Evolutionary conservation across 352 stramenopile genomes (phyloP), one percentile per base, ranked within the genome.

Genomic region (Phytopythium montanum): DNA sequence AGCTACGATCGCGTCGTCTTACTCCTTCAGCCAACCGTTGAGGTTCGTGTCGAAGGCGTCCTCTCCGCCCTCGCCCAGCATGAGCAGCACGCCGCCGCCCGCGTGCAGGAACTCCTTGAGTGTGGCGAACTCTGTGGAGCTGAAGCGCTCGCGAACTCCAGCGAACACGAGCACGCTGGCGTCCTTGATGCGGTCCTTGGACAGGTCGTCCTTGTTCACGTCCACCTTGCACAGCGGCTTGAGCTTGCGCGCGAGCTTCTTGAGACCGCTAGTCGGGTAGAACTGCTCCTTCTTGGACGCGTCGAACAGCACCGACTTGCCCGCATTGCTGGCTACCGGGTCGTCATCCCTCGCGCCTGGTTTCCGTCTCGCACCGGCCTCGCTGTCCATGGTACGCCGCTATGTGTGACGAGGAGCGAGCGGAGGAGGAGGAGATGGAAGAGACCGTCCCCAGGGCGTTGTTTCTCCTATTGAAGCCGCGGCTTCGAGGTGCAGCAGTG

Each of bases 191-290:
- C 82, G 71, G 64, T 97, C 87, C 34, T 75, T 72, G 12, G 84
- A 92, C 19, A 98, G 61, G 50, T 98, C 87, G 62, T 98, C 93
- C 78, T 98, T 98, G 85, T 98, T 99, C 56, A 92, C 76, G 51
- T 94, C 76, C 59, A 98, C 90, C 60, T 98, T 98, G 57, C 81
- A 88, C 12, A 73, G 68, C 38, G 76, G 64, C 56, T 96, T 92
- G 65, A 99, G 87, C 59, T 95, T 88, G 31, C 94, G 79, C 55
- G 87, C 90, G 55, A 98, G 85, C 66, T 96, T 97, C 76, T 98
- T 98, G 75, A 98, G 94, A 8, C 95, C 93, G 28, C 61, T 87
- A 12, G 80, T 92, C 21, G 88, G 84, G 59, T 97, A 93, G 66
- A 95, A 97, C 54, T 82, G 85, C 79, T 99, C 94, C 62, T 93